Evolutionary conservation across 805 yeast genomes (phyloP), one percentile per base, ranked within the genome.

Genomic region (Saccharomyces cerevisiae): DNA sequence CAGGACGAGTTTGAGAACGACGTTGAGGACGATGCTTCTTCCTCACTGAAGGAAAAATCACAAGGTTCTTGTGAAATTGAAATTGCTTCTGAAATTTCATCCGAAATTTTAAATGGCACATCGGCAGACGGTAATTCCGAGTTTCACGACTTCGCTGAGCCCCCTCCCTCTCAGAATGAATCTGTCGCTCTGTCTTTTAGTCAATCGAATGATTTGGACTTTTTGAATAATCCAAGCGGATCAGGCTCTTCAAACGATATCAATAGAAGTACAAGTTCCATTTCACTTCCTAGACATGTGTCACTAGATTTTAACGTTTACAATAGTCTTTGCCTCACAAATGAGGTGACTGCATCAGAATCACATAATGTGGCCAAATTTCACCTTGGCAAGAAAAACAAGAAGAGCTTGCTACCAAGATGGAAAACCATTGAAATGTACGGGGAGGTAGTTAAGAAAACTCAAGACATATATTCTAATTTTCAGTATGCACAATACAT

Each of bases 401-500:
- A 64, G 5, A 66, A 69, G 17, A 71, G 80, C 13, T 71, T 91
- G 57, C 70, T 86, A 63, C 91, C 96, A 21, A 78, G 94, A 59
- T 78, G 85, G 71, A 83, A 87, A 66, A 90, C 97, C 4, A 80
- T 92, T 55, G 96, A 91, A 60, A 77, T 89, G 75, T 91, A 92
- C 73, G 79, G 94, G 53, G 80, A 85, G 59, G 91, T 89, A 65
- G 96, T 95, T 5, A 85, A 85, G 61, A 87, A 84, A 63, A 81
- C 89, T 24, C 84, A 84, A 63, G 96, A 92, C 64, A 95, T 96
- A 0, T 82, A 80, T 22, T 84, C 88, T 17, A 79, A 89, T 61
- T 89, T 89, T 70, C 89, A 89, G 64, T 90, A 87, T 67, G 97
- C 97, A 1, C 94, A 89, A 70, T 89, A 87, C 68, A 84, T 88